Percentiles rank a stretch among this genome's conserved stretches.
These are phyloP conservation scores for Euptelea pleiosperma DNA, from an alignment of 164 flowering plant species.

Conservation along the genomic window DNA sequence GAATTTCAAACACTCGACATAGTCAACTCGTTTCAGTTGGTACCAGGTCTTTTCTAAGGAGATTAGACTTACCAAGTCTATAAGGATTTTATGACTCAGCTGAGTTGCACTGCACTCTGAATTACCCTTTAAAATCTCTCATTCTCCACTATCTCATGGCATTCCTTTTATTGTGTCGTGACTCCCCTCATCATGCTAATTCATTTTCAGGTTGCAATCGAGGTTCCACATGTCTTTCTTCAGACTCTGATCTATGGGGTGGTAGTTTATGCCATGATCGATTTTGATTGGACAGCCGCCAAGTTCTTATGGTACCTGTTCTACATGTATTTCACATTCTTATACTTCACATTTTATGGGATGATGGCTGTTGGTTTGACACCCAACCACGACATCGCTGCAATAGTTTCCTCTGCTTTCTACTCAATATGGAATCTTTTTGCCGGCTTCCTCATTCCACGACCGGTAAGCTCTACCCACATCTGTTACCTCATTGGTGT, in stretches of 20 bases:
- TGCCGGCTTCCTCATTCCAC: conserved; percentile 56
- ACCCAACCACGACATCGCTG: conserved; percentile 55
- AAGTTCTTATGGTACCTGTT: conserved; percentile 62
- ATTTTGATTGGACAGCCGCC: conserved; percentile 53
- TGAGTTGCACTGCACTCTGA: no score
- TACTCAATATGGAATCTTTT: conserved; percentile 64
- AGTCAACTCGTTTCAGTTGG: neutral
- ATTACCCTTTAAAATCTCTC: no score
- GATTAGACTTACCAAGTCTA: neutral
- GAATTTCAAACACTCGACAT: neutral
- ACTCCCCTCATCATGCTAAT: neutral
- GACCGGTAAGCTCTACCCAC: conserved; percentile 38
- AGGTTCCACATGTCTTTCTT: conserved; percentile 43
- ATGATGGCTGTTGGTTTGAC: conserved; percentile 73
- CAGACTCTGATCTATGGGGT: conserved; percentile 43
- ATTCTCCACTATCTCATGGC: no score
- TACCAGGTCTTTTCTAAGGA: neutral
- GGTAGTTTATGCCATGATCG: conserved; percentile 59
- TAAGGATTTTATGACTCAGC: no score
- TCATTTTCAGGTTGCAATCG: conserved; percentile 35
- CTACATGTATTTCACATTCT: conserved; percentile 57
- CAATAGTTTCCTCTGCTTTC: conserved; percentile 50
- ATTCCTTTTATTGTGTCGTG: no score
- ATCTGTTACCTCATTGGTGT: neutral
- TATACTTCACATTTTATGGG: conserved; percentile 63